A percentile compares a stretch with the other conserved stretches of the same genome.
Evolutionary conservation across 2,329 filamentous ascomycete genomes (phyloP).

Genomic region (Pleomassaria siparia): DNA sequence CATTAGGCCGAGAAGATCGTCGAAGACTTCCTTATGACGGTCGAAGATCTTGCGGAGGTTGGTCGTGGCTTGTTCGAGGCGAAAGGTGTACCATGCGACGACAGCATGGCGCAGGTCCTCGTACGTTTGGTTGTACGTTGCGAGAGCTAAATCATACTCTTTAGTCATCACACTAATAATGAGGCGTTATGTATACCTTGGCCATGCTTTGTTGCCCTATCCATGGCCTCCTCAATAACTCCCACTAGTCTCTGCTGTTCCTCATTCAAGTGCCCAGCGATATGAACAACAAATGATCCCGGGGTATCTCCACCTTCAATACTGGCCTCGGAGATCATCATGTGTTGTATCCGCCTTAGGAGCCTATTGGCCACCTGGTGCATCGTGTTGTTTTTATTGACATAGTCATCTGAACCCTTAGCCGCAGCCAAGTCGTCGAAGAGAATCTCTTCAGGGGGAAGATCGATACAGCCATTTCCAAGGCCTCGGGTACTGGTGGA

Average conservation of each 20-base stretch:
- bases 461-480: too few species aligned
- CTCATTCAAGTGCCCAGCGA: background rate
- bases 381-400: too few species aligned
- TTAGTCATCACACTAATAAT: too few species aligned
- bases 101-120: background rate
- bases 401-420: too few species aligned
- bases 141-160: too few species aligned
- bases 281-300: background rate
- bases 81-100: background rate
- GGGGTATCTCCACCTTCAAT: too few species aligned
- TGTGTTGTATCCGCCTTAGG: too few species aligned
- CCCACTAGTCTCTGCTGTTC: background rate
- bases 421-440: too few species aligned
- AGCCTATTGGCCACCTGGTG: too few species aligned
- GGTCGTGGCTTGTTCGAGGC: background rate
- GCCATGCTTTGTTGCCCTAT: background rate
- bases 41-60: background rate
- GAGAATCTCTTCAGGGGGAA: too few species aligned
- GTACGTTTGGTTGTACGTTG: background rate
- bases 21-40: background rate
- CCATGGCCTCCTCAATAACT: background rate
- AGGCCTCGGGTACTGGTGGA: too few species aligned
- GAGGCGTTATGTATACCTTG: background rate
- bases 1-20: background rate
- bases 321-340: too few species aligned